Base-by-base conservation (phyloP, 1,139 yeast genomes). In the Taiozyma sp. region DNA sequence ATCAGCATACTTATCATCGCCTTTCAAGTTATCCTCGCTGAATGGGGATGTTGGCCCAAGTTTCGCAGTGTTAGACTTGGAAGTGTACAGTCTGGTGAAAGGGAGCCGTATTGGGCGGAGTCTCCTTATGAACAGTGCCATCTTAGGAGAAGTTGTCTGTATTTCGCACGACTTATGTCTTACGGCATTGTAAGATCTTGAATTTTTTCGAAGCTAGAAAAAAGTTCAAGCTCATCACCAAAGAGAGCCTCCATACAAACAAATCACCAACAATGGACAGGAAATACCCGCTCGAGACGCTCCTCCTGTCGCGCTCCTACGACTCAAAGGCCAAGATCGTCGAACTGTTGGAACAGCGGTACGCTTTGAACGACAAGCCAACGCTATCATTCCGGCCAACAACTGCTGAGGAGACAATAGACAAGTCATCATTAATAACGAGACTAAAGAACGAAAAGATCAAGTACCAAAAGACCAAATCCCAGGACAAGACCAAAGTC, bases 341-440 rank as follows among this genome's bases (percentile, higher is more conserved):
- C 16, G 78, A 81, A 56, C 69, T 84, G 1, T 66, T 87, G 29
- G 75, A 75, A 42, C 69, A 76, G 8, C 66, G 93, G 48, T 87
- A 85, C 65, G 59, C 59, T 0, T 32, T 49, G 8, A 56, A 53
- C 36, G 89, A 83, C 60, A 84, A 82, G 65, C 87, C 88, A 24
- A 71, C 73, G 43, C 65, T 85, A 45, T 68, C 78, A 16, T 65
- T 83, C 48, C 67, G 68, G 19, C 76, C 83, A 5, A 76, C 84
- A 4, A 8, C 41, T 10, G 14, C 14, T 38, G 72, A 70, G 43
- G 69, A 68, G 12, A 49, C 44, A 16, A 46, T 40, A 4, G 43
- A 39, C 8, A 24, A 29, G 8, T 53, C 29, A 29, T 48, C 53
- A 7, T 50, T 52, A 1, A 9, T 57, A 13, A 49, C 54, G 3